Conservation (phyloP, 352 stramenopile species). For the Phytophthora agathidicida region DNA sequence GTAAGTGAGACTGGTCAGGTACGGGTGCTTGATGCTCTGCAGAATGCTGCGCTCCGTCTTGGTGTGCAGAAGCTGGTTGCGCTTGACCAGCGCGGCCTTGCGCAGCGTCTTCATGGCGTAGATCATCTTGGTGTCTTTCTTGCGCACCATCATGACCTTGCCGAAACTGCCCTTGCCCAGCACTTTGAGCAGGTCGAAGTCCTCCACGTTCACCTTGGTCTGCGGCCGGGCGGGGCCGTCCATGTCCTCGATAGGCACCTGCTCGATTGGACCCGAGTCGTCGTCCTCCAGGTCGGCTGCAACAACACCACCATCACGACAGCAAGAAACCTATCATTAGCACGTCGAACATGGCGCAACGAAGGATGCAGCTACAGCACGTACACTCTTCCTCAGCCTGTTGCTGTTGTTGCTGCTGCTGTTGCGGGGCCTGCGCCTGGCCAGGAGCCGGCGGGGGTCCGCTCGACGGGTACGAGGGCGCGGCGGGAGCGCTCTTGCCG, state of each 20-base stretch:
- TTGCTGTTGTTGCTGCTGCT: slow-evolving; percentile 31
- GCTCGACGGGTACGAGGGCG: slow-evolving; percentile 56
- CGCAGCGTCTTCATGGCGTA: slow-evolving; percentile 96
- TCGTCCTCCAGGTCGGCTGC: slow-evolving; percentile 82
- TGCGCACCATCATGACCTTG: slow-evolving; percentile 96
- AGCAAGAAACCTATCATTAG: slow-evolving; percentile 13
- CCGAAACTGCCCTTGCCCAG: slow-evolving; percentile 96
- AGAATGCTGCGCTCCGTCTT: slow-evolving; percentile 94
- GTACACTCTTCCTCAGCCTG: slow-evolving; percentile 72
- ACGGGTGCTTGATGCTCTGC: slow-evolving; percentile 93
- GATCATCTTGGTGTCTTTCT: slow-evolving; percentile 94
- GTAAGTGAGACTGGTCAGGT: slow-evolving; percentile 88
- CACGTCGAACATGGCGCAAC: background rate
- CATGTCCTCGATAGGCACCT: slow-evolving; percentile 85
- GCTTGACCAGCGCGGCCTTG: slow-evolving; percentile 93
- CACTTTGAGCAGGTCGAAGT: slow-evolving; percentile 95
- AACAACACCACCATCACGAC: slow-evolving; percentile 18
- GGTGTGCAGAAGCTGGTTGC: slow-evolving; percentile 94
- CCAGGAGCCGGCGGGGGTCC: slow-evolving; percentile 36
- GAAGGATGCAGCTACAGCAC: slow-evolving; percentile 16
- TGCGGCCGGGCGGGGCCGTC: slow-evolving; percentile 60
- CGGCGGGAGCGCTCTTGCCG: slow-evolving; percentile 75
- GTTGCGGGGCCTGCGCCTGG: slow-evolving; percentile 26
- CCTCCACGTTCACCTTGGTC: slow-evolving; percentile 90
- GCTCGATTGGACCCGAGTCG: slow-evolving; percentile 79